Conservation (phyloP, 1,139 yeast species). For the Pneumocystis oryctolagi region DNA sequence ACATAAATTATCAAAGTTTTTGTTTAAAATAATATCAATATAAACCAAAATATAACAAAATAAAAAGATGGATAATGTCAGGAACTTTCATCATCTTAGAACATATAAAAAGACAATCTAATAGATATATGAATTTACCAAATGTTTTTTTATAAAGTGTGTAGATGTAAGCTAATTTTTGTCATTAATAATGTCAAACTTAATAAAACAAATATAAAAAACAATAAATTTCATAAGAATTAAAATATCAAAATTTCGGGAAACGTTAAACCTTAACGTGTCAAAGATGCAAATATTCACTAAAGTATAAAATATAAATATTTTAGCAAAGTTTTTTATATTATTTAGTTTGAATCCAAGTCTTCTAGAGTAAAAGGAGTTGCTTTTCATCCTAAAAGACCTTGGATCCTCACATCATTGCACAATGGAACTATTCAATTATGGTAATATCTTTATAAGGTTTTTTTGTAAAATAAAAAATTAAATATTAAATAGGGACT, state of each 20-base stretch:
- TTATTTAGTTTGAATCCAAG: conserved; percentile 67
- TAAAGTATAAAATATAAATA: not conserved
- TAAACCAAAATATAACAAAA: not conserved
- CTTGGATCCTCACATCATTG: conserved; percentile 91
- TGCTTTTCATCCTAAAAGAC: conserved; percentile 93
- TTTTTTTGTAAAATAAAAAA: conserved; percentile 34
- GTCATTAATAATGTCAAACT: not conserved
- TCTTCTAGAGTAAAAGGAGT: conserved; percentile 97
- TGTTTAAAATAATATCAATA: no score
- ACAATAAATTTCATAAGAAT: not conserved
- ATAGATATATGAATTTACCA: no score
- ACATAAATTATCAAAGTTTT: no score
- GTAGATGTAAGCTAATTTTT: not conserved
- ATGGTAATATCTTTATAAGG: not conserved
- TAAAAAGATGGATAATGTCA: not conserved
- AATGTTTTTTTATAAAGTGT: not conserved
- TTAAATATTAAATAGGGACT: conserved; percentile 97
- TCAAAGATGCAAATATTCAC: not conserved
- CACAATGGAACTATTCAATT: conserved; percentile 28
- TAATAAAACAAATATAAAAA: no score
- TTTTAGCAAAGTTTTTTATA: not conserved
- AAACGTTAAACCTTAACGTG: not conserved
- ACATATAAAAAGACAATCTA: conserved; percentile 78
- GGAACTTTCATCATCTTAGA: conserved; percentile 45
- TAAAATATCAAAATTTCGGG: not conserved